Evolutionary conservation across 768 basidiomycete genomes (phyloP).

Genomic region (Russula ochroleuca): DNA sequence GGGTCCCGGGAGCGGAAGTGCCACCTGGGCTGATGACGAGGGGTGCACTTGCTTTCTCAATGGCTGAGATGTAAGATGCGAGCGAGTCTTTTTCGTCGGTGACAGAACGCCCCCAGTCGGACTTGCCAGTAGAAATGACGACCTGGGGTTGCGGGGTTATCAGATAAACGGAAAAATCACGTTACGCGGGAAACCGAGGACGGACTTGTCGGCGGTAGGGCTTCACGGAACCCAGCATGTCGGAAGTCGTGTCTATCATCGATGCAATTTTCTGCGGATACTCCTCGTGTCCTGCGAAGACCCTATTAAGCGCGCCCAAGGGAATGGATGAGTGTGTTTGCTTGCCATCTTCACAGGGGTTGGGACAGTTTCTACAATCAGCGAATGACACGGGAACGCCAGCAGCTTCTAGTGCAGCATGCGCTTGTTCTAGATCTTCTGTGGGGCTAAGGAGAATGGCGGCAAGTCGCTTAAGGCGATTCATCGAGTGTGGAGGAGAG

Average conservation of each 20-base stretch:
- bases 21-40: not conserved
- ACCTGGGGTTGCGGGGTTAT: conserved; percentile 44
- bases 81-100: conserved; percentile 67
- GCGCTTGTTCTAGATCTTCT: conserved; percentile 20
- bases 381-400: conserved; percentile 32
- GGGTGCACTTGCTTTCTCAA: conserved; percentile 26
- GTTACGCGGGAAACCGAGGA: not conserved
- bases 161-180: conserved; percentile 13
- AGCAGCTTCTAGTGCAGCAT: conserved; percentile 24
- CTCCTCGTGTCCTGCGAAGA: conserved; percentile 58
- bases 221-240: conserved; percentile 82
- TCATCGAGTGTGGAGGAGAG: conserved; percentile 10
- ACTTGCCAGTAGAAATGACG: conserved; percentile 83
- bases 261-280: conserved; percentile 65
- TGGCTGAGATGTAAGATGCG: conserved; percentile 49
- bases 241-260: conserved; percentile 63
- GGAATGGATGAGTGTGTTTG: conserved; percentile 9
- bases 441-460: conserved; percentile 21
- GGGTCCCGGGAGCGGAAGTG: conserved; percentile 19
- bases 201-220: conserved; percentile 78
- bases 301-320: not conserved
- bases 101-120: conserved; percentile 84
- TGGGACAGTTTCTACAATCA: conserved; percentile 31
- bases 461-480: conserved; percentile 19
- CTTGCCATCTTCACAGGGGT: conserved; percentile 35